These are phyloP conservation scores for Coemansia umbellata DNA, from an alignment of 192 early-diverging fungal genomes.

Conservation along the genomic window DNA sequence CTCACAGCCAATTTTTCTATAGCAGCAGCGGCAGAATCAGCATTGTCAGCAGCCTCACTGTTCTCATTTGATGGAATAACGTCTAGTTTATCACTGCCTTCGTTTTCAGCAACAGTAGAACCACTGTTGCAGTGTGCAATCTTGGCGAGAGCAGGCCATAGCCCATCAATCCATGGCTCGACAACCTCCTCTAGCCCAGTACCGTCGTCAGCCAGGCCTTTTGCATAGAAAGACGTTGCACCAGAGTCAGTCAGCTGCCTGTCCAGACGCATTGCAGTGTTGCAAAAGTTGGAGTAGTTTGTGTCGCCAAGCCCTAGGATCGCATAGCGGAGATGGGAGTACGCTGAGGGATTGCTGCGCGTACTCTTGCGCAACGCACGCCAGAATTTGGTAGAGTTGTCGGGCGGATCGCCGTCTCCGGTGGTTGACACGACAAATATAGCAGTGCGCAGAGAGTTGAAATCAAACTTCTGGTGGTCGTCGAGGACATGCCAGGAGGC, in stretches of 20 bases:
- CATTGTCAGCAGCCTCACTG: background rate
- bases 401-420: constrained; percentile 94
- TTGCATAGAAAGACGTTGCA: constrained; percentile 67
- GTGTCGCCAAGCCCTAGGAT: constrained; percentile 85
- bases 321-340: constrained; percentile 34
- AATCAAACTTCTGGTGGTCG: constrained; percentile 62
- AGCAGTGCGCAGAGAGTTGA: constrained; percentile 22
- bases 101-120: background rate
- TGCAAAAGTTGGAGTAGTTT: constrained; percentile 92
- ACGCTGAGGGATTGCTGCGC: background rate
- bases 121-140: constrained; percentile 12
- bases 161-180: constrained; percentile 85
- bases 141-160: constrained; percentile 70
- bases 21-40: background rate
- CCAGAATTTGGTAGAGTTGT: constrained; percentile 91
- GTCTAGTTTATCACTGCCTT: background rate
- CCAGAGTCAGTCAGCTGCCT: constrained; percentile 72
- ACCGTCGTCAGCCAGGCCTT: constrained; percentile 87
- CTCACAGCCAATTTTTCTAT: background rate
- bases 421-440: constrained; percentile 89
- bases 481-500: constrained; percentile 65
- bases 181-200: constrained; percentile 87
- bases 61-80: background rate
- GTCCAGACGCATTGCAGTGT: constrained; percentile 78
- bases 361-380: constrained; percentile 71